Conservation (phyloP, 495 filamentous ascomycete genomes). For the Thozetella sp. region DNA sequence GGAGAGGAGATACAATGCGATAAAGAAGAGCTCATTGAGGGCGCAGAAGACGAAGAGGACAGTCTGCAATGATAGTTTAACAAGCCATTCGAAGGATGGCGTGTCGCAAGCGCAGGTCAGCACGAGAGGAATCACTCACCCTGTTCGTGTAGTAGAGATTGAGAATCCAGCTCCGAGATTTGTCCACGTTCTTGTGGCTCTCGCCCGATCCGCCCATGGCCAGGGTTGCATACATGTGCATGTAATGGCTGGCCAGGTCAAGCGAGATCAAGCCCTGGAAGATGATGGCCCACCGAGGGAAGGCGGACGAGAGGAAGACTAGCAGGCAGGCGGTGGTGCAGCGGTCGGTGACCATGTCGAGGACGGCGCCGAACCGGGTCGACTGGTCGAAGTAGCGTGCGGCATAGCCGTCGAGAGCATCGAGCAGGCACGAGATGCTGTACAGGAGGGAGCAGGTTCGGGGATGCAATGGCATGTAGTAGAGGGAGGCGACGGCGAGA, state of each 20-base stretch:
- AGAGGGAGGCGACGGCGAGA: conserved; percentile 87
- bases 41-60: conserved; percentile 91
- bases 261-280: conserved; percentile 92
- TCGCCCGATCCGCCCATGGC: conserved; percentile 75
- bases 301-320: conserved; percentile 90
- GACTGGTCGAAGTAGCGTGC: conserved; percentile 88
- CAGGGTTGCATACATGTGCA: conserved; percentile 96
- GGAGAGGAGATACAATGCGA: conserved; percentile 94
- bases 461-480: conserved; percentile 98
- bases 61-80: conserved; percentile 55
- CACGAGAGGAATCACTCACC: conserved; percentile 53
- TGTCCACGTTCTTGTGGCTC: conserved; percentile 94
- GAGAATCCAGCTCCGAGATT: conserved; percentile 74
- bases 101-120: conserved; percentile 2
- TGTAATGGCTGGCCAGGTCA: conserved; percentile 94
- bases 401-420: conserved; percentile 90
- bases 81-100: conserved; percentile 6
- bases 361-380: conserved; percentile 90
- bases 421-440: conserved; percentile 87
- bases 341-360: conserved; percentile 93
- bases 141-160: conserved; percentile 97
- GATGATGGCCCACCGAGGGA: conserved; percentile 86
- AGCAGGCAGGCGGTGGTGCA: conserved; percentile 94
- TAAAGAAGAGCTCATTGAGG: conserved; percentile 94
- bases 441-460: conserved; percentile 92